These are phyloP conservation scores for Blastobotrys proliferans DNA, from an alignment of 1,139 yeast species.

Conservation along the genomic window DNA sequence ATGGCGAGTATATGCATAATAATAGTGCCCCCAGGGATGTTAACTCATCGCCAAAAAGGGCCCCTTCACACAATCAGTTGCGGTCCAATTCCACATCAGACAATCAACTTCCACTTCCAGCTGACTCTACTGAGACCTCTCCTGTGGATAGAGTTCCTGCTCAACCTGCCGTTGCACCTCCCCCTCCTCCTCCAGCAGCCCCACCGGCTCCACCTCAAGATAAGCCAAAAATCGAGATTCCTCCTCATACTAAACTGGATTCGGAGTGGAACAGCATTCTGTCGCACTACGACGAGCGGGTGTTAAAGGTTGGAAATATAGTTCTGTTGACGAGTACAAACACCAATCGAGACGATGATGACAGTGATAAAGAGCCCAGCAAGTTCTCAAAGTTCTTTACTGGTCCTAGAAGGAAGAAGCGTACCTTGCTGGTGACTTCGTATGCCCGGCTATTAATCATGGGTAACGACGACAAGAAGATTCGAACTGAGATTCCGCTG, in stretches of 20 bases:
- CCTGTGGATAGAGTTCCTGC: too few relatives aligned
- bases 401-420: conserved; percentile 29
- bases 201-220: conserved; percentile 22
- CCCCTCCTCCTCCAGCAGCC: not conserved
- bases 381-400: conserved; percentile 32
- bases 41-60: not conserved
- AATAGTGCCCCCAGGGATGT: not conserved
- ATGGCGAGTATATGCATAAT: not conserved
- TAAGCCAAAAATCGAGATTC: conserved; percentile 46
- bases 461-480: conserved; percentile 29
- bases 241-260: conserved; percentile 59
- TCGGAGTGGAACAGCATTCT: conserved; percentile 64
- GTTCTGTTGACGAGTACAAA: conserved; percentile 26
- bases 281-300: conserved; percentile 62
- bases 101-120: conserved; percentile 29
- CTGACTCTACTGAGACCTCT: too few relatives aligned
- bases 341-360: conserved; percentile 20
- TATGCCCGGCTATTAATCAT: conserved; percentile 33
- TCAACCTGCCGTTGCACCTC: not conserved
- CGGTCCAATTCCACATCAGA: not conserved
- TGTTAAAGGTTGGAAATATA: conserved; percentile 59
- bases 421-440: conserved; percentile 34
- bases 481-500: conserved; percentile 33
- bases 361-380: conserved; percentile 27
- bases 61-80: not conserved